A percentile compares a stretch with the other conserved stretches of the same genome.
These are phyloP conservation scores for Gelatoporia subvermispora DNA, from an alignment of 768 basidiomycete genomes.

Conservation along the genomic window DNA sequence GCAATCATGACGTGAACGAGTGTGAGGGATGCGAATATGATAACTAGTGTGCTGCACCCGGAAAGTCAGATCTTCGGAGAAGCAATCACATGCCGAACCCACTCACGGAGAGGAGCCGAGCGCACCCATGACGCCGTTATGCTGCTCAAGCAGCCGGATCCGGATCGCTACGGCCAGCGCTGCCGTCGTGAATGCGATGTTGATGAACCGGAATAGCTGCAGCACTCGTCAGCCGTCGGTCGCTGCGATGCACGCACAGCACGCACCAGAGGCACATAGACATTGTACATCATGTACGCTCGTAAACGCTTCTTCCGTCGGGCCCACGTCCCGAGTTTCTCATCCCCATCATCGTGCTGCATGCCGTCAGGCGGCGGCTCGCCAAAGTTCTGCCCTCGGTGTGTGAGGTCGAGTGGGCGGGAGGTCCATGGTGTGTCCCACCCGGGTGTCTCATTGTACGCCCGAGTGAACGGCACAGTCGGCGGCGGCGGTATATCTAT, in stretches of 20 bases:
- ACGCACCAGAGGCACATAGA: constrained; percentile 72
- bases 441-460: constrained; percentile 54
- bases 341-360: constrained; percentile 11
- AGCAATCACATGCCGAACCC: not conserved
- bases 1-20: constrained; percentile 81
- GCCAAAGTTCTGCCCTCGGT: constrained; percentile 6
- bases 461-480: constrained; percentile 40
- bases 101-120: constrained; percentile 81
- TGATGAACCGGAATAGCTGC: constrained; percentile 80
- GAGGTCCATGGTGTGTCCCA: constrained; percentile 70
- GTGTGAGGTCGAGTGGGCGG: constrained; percentile 15
- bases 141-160: constrained; percentile 57
- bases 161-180: constrained; percentile 76
- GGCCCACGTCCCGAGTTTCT: constrained; percentile 23
- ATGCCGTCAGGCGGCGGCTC: not conserved
- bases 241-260: not conserved
- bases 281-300: constrained; percentile 65
- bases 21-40: constrained; percentile 81
- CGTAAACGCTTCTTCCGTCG: constrained; percentile 47
- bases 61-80: not conserved
- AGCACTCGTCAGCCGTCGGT: not conserved
- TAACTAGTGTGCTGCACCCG: constrained; percentile 67
- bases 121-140: constrained; percentile 52
- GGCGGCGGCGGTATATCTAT: constrained; percentile 29
- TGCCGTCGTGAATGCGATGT: constrained; percentile 75